A percentile compares a stretch with the other conserved stretches of the same genome.
These are phyloP conservation scores for Asparagopsis taxiformis DNA, from an alignment of 31 red algal species.

Conservation along the genomic window DNA sequence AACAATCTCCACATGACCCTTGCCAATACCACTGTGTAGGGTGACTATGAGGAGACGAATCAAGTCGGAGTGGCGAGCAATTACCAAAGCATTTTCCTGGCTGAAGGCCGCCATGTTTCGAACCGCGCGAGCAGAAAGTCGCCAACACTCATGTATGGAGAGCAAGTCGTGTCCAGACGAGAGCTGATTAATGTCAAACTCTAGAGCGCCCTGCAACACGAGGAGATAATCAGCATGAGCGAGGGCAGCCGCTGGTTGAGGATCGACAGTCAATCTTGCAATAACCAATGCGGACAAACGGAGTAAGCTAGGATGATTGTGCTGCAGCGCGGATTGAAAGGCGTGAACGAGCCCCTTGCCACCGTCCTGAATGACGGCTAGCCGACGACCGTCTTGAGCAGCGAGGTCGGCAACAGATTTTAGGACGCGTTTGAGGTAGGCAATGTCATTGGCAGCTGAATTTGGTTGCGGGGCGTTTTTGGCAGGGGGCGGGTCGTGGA, in stretches of 20 bases:
- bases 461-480: neutral
- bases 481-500: neutral
- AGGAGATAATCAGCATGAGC: conserved; percentile 1
- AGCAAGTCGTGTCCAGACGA: neutral
- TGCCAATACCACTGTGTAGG: neutral
- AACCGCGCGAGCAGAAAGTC: conserved; percentile 49
- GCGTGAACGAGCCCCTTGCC: conserved; percentile 5
- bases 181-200: neutral
- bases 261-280: conserved; percentile 27
- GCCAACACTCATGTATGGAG: conserved; percentile 12
- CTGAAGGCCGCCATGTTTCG: conserved; percentile 46
- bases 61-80: conserved; percentile 35
- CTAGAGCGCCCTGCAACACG: conserved; percentile 13
- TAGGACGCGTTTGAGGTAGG: conserved; percentile 21
- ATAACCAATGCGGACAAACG: conserved; percentile 22
- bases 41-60: conserved; percentile 19
- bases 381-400: conserved; percentile 3
- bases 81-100: conserved; percentile 5
- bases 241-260: neutral
- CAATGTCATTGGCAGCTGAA: neutral
- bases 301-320: conserved; percentile 2
- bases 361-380: conserved; percentile 6
- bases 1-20: conserved; percentile 3
- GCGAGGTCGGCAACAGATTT: conserved; percentile 13
- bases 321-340: conserved; percentile 1